Conservation (phyloP, 768 basidiomycete genomes). For the Hygrophoropsis aurantiaca region DNA sequence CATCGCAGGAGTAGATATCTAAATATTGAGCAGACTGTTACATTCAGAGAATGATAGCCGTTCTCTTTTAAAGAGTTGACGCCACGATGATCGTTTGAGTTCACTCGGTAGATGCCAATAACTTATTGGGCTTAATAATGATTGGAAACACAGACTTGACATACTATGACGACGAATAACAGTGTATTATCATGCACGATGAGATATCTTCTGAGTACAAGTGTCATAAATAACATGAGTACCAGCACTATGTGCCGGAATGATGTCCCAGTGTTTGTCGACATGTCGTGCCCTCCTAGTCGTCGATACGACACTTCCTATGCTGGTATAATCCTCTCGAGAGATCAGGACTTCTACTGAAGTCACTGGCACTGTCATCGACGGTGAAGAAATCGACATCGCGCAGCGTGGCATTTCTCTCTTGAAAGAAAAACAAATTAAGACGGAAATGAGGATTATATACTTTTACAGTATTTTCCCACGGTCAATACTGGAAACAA, state of each 20-base stretch:
- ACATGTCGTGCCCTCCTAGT: constrained; percentile 58
- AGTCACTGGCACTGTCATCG: constrained; percentile 68
- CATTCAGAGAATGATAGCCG: too few species aligned
- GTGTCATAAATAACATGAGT: too few species aligned
- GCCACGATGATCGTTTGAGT: too few species aligned
- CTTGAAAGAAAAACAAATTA: constrained; percentile 27
- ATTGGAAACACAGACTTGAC: too few species aligned
- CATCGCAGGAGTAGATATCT: too few species aligned
- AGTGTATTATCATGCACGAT: too few species aligned
- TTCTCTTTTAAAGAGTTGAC: too few species aligned
- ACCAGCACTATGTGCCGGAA: not conserved
- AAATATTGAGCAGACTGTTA: too few species aligned
- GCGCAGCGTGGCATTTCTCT: constrained; percentile 67
- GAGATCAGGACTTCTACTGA: constrained; percentile 50
- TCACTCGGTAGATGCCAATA: too few species aligned
- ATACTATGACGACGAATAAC: too few species aligned
- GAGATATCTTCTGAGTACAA: too few species aligned
- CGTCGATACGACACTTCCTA: constrained; percentile 67
- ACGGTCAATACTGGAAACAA: constrained; percentile 26
- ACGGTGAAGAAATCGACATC: constrained; percentile 51
- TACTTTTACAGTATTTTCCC: constrained; percentile 38
- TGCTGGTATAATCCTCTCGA: constrained; percentile 51
- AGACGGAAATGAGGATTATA: not conserved
- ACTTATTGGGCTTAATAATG: too few species aligned
- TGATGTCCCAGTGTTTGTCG: constrained; percentile 59